Percentiles rank a stretch among this genome's conserved stretches.
Conservation (phyloP, 2,329 filamentous ascomycete species). For the Colletotrichum eremochloae region DNA sequence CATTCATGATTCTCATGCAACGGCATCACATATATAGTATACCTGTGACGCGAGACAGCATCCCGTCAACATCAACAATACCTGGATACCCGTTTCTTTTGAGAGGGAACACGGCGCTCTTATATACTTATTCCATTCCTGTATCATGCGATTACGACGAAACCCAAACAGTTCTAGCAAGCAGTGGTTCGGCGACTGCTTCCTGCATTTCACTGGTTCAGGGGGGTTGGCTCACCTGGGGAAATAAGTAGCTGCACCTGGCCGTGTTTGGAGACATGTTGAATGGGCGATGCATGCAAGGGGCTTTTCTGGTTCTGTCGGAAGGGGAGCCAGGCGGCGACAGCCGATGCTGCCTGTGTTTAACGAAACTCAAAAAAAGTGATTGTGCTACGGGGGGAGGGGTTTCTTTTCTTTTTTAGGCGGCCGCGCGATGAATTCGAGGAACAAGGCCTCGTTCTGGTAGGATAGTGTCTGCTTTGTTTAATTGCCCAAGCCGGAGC, state of each 20-base stretch:
- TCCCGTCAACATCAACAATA: constrained; percentile 31
- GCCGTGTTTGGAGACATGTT: not conserved
- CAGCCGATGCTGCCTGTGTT: not conserved
- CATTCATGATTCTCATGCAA: constrained; percentile 39
- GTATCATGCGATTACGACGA: constrained; percentile 40
- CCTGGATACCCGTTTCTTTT: constrained; percentile 41
- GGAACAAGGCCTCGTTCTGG: not conserved
- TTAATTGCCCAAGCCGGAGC: constrained; percentile 24
- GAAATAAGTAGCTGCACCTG: not conserved
- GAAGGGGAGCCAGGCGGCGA: not conserved
- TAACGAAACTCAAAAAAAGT: not conserved
- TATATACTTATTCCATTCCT: constrained; percentile 36
- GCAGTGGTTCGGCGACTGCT: constrained; percentile 15
- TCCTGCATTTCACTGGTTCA: constrained; percentile 25
- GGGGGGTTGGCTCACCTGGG: constrained; percentile 2
- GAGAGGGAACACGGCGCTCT: constrained; percentile 33
- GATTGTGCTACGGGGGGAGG: not conserved
- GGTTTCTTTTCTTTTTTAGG: not conserved
- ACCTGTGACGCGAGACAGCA: constrained; percentile 40
- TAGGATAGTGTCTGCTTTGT: constrained; percentile 37
- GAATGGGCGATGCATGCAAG: not conserved
- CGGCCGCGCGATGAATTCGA: not conserved
- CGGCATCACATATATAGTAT: constrained; percentile 40
- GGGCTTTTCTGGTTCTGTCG: not conserved
- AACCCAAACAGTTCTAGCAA: constrained; percentile 29